Evolutionary conservation across 2,329 filamentous ascomycete genomes (phyloP), one percentile per base, ranked within the genome.

Genomic region (Neopestalotiopsis sp.): DNA sequence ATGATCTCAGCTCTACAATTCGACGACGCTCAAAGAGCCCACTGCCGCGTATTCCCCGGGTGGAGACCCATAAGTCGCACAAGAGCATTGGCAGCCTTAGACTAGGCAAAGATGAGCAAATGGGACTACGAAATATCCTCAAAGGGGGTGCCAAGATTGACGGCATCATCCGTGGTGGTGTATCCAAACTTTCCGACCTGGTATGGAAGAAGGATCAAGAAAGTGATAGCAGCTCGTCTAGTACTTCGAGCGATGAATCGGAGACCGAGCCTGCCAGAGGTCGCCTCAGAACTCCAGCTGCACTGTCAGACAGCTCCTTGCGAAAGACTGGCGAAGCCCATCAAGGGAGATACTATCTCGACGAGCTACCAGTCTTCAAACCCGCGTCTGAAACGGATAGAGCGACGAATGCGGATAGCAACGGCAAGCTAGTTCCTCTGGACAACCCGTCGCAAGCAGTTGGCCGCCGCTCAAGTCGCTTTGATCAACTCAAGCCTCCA

Each of bases 141-240:
- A 95, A 94, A 80, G 91, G 90, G 2, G 88, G 64, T 87, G 92
- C 67, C n/a, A 79, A 78, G 61, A 90, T 95, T 71, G 92, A 94
- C 70, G 92, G 89, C 38, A 86, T 94, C 38, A 88, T 97, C 59
- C 86, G 87, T 32, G 88, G 84, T 6, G 81, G 88, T 30, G 86
- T 89, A 5, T 88, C 86, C 32, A 88, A 85, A 73, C 78, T 90
- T 14, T 84, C 87, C 38, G 88, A 89, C 65, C 81, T 90, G 66
- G 72, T 90, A 28, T 89, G 88, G 86, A 86, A 84, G 72, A 88
- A 84, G 70, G 87, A 89, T 5, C 76, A 76, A 3, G 78, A 80
- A 5, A 42, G 40, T 9, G 75, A 74, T 4, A 73, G 73, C 10
- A 77, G 72, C 4, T 76, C 76, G 1, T 83, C 86, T 7, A 73